phyloP scores from a whole-genome alignment of 805 yeast species.

The Yamadazyma scolyti region DNA sequence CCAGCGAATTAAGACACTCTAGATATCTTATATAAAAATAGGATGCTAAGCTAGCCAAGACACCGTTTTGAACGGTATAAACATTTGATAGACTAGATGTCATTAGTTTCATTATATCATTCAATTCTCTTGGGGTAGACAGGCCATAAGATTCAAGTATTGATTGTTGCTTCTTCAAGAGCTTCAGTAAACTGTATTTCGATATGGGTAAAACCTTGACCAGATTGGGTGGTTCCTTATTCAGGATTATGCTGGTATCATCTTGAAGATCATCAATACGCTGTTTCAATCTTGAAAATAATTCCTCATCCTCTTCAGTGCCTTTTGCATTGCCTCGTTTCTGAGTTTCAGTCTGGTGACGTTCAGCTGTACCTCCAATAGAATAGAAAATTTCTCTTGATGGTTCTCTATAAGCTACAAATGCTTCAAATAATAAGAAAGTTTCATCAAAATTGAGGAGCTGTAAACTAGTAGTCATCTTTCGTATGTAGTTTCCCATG shows the following conservation, averaged over 20 bases:
- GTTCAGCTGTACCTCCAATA: slow-evolving; percentile 9
- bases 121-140: slow-evolving; percentile 43
- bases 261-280: slow-evolving; percentile 7
- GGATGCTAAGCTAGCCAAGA: slow-evolving; percentile 28
- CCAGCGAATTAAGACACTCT: slow-evolving; percentile 53
- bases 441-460: slow-evolving; percentile 37
- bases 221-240: neutral
- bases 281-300: slow-evolving; percentile 14
- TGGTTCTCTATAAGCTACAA: slow-evolving; percentile 30
- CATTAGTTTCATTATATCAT: slow-evolving; percentile 41
- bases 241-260: too few species aligned
- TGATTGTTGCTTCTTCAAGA: slow-evolving; percentile 52
- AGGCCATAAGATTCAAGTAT: slow-evolving; percentile 51
- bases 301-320: slow-evolving; percentile 10
- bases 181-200: slow-evolving; percentile 45
- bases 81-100: slow-evolving; percentile 41
- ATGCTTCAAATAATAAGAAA: slow-evolving; percentile 26
- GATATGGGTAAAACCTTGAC: slow-evolving; percentile 37
- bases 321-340: slow-evolving; percentile 3
- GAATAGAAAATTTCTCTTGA: slow-evolving; percentile 17
- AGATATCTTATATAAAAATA: slow-evolving; percentile 59
- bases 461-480: slow-evolving; percentile 27
- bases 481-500: slow-evolving; percentile 31
- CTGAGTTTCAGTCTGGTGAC: neutral
- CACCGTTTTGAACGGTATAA: slow-evolving; percentile 28